Percentiles rank a stretch among this genome's conserved stretches.
These are phyloP conservation scores for Colletotrichum karsti DNA, from an alignment of 2,329 filamentous ascomycete genomes.

Conservation along the genomic window DNA sequence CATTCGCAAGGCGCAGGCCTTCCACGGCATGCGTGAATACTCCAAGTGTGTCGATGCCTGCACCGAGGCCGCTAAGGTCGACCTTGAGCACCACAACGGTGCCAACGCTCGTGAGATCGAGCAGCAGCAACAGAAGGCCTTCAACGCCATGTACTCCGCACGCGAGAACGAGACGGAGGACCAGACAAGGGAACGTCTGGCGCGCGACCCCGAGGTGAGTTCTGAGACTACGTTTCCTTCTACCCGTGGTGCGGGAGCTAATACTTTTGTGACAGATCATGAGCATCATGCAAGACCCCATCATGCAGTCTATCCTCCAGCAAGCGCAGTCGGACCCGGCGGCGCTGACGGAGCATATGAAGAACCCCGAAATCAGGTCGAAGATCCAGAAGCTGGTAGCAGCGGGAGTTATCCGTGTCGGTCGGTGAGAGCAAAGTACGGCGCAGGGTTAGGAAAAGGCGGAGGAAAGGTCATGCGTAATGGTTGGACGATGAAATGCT, in stretches of 20 bases:
- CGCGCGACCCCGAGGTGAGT: constrained; percentile 88
- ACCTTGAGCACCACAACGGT: constrained; percentile 72
- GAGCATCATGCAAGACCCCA: constrained; percentile 89
- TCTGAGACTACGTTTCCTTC: neutral
- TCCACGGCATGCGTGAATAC: constrained; percentile 98
- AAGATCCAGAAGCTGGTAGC: constrained; percentile 97
- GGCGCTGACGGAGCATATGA: constrained; percentile 96
- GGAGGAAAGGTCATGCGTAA: constrained; percentile 27
- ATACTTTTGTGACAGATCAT: constrained; percentile 68
- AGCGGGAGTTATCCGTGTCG: constrained; percentile 88
- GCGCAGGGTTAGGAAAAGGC: neutral
- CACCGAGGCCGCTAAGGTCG: constrained; percentile 80
- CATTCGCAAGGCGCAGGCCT: constrained; percentile 94
- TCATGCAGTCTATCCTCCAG: constrained; percentile 97
- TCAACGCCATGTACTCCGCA: constrained; percentile 87
- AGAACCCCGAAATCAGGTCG: constrained; percentile 82
- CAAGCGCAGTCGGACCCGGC: constrained; percentile 94
- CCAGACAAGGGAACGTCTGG: constrained; percentile 90
- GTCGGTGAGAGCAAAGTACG: constrained; percentile 45
- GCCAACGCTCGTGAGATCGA: constrained; percentile 93
- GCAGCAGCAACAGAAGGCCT: constrained; percentile 90
- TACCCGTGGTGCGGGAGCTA: neutral
- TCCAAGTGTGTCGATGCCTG: constrained; percentile 93
- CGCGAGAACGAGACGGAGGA: constrained; percentile 96
- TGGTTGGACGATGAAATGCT: constrained; percentile 30